Evolutionary conservation across 306 rosid species (phyloP), one percentile per base, ranked within the genome.

Genomic region (Glycine latifolia): DNA sequence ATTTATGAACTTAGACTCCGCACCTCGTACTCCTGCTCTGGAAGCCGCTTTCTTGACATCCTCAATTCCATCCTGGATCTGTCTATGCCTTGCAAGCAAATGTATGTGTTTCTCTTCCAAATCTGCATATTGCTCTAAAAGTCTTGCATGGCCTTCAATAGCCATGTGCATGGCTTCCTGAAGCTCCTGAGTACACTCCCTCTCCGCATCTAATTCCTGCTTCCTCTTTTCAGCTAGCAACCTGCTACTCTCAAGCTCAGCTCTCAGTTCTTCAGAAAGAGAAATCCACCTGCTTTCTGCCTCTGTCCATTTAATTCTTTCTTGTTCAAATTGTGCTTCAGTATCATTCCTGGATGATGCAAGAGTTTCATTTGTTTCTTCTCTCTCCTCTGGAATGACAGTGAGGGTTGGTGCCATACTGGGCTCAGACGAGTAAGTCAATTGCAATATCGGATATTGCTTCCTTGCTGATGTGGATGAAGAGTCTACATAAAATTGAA

Each of bases 11-110:
- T 88, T 96, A 13, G 97, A 96, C 86, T 92, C 99, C 2, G 95
- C 91, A 74, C 98, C 98, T 88, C 89, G 87, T 55, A 94, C 92
- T 62, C 99, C 99, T 48, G 99, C 99, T 84, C 86, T 94, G 31
- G 97, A 83, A 72, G 98, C 97, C 81, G 99, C 97, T 89, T 90
- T 94, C 87, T 92, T 94, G 73, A 96, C 99, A 85, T 96, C 98
- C 53, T 88, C 97, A 68, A 89, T 89, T 82, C 99, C 99, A 71
- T 92, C 94, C 81, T 70, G 93, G 54, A 96, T 96, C 85, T 76
- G 92, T 83, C 98, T 87, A 75, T 96, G 94, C 91, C 98, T 92
- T 66, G 88, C 88, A 82, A 94, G 97, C 82, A 96, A 78, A 10
- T 92, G 91, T 87, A 94, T 90, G 61, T 93, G 98, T 60, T 91